phyloP scores from a whole-genome alignment of 2,329 filamentous ascomycete species.

The Cercospora sesami region DNA sequence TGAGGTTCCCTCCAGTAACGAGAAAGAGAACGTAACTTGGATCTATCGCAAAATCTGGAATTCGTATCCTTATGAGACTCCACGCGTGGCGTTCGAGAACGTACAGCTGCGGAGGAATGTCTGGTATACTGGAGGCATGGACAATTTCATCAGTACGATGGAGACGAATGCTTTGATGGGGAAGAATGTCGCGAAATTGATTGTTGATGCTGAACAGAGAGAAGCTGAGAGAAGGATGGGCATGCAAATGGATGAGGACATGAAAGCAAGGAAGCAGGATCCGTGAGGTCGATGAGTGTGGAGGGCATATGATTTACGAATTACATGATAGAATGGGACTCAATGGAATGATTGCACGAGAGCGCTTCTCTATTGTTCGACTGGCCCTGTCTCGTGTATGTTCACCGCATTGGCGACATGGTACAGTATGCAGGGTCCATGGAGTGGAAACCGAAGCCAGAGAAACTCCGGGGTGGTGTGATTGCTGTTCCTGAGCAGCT shows the following conservation, averaged over 20 bases:
- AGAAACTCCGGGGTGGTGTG: neutral
- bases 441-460: neutral
- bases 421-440: neutral
- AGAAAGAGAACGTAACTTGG: constrained; percentile 64
- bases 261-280: neutral
- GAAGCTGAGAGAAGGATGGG: neutral
- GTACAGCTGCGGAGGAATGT: constrained; percentile 65
- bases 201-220: constrained; percentile 53
- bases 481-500: neutral
- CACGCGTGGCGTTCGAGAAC: constrained; percentile 84
- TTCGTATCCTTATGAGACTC: constrained; percentile 82
- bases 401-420: neutral
- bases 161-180: constrained; percentile 93
- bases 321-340: neutral
- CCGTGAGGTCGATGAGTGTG: neutral
- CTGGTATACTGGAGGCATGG: constrained; percentile 71
- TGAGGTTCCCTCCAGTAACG: constrained; percentile 33
- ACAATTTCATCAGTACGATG: constrained; percentile 96
- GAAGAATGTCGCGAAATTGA: constrained; percentile 73
- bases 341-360: neutral
- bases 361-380: too few species aligned
- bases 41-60: constrained; percentile 75
- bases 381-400: neutral
- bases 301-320: neutral
- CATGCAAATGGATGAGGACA: too few species aligned